Evolutionary conservation across 1,284 basidiomycete species (phyloP).

Genomic region (Malassezia dermatis): DNA sequence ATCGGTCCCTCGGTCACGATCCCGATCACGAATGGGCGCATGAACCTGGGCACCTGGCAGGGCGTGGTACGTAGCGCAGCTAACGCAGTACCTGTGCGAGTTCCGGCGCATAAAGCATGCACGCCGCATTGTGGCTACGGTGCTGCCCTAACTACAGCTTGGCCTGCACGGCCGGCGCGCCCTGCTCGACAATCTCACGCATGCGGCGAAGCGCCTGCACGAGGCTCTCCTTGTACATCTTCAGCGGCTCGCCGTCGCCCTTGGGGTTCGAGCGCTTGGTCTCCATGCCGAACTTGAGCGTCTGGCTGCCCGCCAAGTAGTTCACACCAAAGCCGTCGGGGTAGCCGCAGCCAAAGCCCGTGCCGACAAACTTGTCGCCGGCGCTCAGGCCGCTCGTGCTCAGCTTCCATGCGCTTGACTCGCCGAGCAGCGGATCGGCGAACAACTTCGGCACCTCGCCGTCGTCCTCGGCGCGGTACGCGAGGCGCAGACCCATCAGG

Average conservation of each 20-base stretch:
- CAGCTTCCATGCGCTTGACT: constrained; percentile 76
- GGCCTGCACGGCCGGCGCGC: constrained; percentile 22
- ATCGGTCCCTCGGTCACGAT: constrained; percentile 70
- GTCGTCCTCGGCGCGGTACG: constrained; percentile 31
- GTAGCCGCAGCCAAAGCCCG: constrained; percentile 57
- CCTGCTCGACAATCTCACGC: constrained; percentile 54
- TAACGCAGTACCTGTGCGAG: constrained; percentile 59
- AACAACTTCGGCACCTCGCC: constrained; percentile 36
- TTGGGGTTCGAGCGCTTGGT: constrained; percentile 56
- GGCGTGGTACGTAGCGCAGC: constrained; percentile 50
- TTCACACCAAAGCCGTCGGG: constrained; percentile 36
- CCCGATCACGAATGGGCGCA: constrained; percentile 68
- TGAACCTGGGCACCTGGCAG: constrained; percentile 87
- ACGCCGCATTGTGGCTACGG: constrained; percentile 67
- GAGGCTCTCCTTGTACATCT: constrained; percentile 59
- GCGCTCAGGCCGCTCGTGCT: constrained; percentile 83
- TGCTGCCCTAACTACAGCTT: constrained; percentile 52
- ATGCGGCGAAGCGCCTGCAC: constrained; percentile 65
- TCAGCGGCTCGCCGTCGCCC: constrained; percentile 60
- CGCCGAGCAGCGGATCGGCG: constrained; percentile 62
- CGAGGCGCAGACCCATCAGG: constrained; percentile 68
- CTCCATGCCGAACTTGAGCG: constrained; percentile 90
- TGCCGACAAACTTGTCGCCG: constrained; percentile 77
- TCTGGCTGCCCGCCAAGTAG: constrained; percentile 65
- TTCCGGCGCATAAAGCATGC: constrained; percentile 62